Base-by-base conservation (phyloP, 2,329 filamentous ascomycete species). In the Apiospora marii region DNA sequence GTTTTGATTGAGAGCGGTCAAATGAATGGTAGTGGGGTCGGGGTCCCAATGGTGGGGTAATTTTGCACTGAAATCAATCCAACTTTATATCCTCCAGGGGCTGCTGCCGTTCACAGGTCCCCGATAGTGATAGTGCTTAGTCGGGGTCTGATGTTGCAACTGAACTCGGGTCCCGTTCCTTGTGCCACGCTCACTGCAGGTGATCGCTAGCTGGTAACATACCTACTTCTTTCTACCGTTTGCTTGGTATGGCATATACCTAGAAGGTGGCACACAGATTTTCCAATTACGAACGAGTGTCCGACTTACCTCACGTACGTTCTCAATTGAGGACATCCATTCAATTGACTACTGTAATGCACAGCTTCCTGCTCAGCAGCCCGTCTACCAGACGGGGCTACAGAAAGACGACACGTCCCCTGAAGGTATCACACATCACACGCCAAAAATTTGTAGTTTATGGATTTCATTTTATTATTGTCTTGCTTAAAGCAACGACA, bases 1-100 rank as follows among this genome's bases (percentile, higher is more conserved):
- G 67, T n/a, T 68, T n/a, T 27, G 67, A 14, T 7, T 19, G 13
- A 48, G 67, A 30, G 67, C 67, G 67, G 67, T 68, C 67, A 68
- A 68, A 30, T 48, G 22, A 68, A 30, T 22, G 3, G 41, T 68
- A 41, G 67, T 48, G 67, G 67, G 67, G 67, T 48, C 30, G 67
- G 13, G 24, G 43, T 24, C 19, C 24, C 30, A 46, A 64, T 64
- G 34, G 58, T 64, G 58, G 58, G 58, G 58, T 64, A 64, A 24
- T 64, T 24, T 22, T n/a, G 12, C 58, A 6, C 58, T 64, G 58
- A 41, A 64, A 64, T 64, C 34, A 37, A 64, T 61, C 22, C 16
- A 22, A 37, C 53, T 61, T 37, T 34, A 58, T 58, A 34, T 58
- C 27, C 16, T 53, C 24, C 13, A 53, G 12, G 24, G 49, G 49